Percentiles rank a stretch among this genome's conserved stretches.
Evolutionary conservation across 1,284 basidiomycete species (phyloP).

Genomic region (Earliella scabrosa): DNA sequence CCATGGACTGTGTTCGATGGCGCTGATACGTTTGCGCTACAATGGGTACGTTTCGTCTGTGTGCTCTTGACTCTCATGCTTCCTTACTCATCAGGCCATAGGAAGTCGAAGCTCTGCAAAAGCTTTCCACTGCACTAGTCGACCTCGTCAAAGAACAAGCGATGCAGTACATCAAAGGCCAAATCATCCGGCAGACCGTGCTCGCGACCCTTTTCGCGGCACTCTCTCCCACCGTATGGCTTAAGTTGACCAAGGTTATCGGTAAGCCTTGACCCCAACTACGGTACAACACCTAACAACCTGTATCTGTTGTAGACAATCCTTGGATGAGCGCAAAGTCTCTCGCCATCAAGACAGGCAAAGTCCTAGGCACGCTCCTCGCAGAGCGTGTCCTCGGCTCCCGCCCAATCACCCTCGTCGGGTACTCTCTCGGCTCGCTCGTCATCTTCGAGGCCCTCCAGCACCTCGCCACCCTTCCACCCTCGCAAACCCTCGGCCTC

Average conservation of each 20-base stretch:
- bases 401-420: conserved; percentile 58
- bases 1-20: conserved; percentile 59
- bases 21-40: conserved; percentile 60
- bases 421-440: conserved; percentile 59
- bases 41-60: conserved; percentile 51
- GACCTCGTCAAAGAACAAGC: conserved; percentile 52
- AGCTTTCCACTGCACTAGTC: conserved; percentile 52
- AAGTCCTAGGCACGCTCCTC: conserved; percentile 57
- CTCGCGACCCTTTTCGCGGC: conserved; percentile 53
- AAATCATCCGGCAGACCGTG: conserved; percentile 56
- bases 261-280: conserved; percentile 38
- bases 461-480: conserved; percentile 42
- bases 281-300: background rate
- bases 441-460: conserved; percentile 57
- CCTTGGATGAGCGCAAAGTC: conserved; percentile 63
- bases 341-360: conserved; percentile 57
- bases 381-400: conserved; percentile 56
- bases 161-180: conserved; percentile 52
- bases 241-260: conserved; percentile 59
- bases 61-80: too few species aligned
- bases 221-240: conserved; percentile 54
- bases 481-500: conserved; percentile 50
- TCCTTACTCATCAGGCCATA: too few species aligned
- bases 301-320: conserved; percentile 35
- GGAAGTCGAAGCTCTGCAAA: conserved; percentile 59